Percentiles rank a stretch among this genome's conserved stretches.
Evolutionary conservation across 163 green algal genomes (phyloP).

Genomic region (Chlorella variabilis): DNA sequence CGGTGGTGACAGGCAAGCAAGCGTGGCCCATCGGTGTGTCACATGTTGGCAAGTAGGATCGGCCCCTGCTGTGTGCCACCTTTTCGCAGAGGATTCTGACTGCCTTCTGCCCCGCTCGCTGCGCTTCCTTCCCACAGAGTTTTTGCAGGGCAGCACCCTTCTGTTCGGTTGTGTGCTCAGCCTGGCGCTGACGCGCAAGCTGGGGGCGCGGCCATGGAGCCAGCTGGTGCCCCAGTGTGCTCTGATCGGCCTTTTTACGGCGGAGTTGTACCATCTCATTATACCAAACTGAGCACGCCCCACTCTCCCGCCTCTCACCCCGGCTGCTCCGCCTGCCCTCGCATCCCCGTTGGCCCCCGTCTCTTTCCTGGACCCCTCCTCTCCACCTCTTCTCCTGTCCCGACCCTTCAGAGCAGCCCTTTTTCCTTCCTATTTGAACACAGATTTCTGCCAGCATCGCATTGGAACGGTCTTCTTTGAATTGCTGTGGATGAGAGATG

Average conservation of each 20-base stretch:
- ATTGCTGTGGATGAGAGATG: too few species aligned
- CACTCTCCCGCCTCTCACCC: too few species aligned
- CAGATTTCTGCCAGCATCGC: too few species aligned
- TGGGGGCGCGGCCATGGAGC: slow-evolving; percentile 50
- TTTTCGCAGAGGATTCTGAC: too few species aligned
- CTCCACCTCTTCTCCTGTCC: too few species aligned
- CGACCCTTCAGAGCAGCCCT: too few species aligned
- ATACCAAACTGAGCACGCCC: slow-evolving; percentile 35
- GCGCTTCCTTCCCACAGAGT: background rate
- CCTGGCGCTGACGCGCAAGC: slow-evolving; percentile 57
- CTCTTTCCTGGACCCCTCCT: too few species aligned
- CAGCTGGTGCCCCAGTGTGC: slow-evolving; percentile 48
- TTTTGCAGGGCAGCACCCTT: slow-evolving; percentile 49
- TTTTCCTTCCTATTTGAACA: too few species aligned
- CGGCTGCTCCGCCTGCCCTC: too few species aligned
- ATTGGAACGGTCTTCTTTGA: too few species aligned
- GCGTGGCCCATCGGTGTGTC: background rate
- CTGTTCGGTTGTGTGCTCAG: slow-evolving; percentile 51
- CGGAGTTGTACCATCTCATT: slow-evolving; percentile 70
- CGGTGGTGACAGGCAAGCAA: slow-evolving; percentile 16
- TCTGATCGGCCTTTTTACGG: slow-evolving; percentile 56
- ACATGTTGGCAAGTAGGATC: background rate
- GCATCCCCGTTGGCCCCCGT: too few species aligned
- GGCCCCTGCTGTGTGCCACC: too few species aligned
- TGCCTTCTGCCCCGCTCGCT: background rate